phyloP scores from a whole-genome alignment of 441 rosid genomes.

The Euphorbia celastroides region DNA sequence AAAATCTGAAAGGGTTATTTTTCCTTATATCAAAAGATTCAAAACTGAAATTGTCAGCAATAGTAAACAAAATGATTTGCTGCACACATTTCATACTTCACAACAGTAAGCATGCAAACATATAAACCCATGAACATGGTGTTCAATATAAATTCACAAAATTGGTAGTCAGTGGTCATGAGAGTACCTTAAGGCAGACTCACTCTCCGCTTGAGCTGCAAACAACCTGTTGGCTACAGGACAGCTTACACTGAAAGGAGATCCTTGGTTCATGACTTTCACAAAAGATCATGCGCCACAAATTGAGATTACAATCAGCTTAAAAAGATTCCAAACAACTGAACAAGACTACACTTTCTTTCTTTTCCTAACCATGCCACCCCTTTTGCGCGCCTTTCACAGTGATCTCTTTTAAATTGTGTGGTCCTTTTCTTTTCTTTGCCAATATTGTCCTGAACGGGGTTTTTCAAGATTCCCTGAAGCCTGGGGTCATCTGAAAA shows the following conservation, averaged over 20 bases:
- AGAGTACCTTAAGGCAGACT: slow-evolving; percentile 1
- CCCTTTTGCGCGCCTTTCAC: slow-evolving; percentile 15
- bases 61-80: neutral
- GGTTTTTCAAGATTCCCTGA: slow-evolving; percentile 43
- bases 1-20: neutral
- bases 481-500: slow-evolving; percentile 68
- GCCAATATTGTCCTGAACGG: slow-evolving; percentile 15
- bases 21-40: neutral
- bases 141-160: neutral
- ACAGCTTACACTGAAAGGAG: slow-evolving; percentile 5
- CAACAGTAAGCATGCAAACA: neutral
- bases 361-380: slow-evolving; percentile 14
- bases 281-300: neutral
- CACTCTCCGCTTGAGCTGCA: neutral
- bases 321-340: neutral
- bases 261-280: neutral
- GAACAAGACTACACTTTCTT: slow-evolving; percentile 12
- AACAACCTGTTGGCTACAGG: neutral
- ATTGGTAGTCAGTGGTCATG: neutral
- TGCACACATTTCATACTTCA: neutral
- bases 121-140: neutral
- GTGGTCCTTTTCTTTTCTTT: slow-evolving; percentile 18
- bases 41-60: neutral
- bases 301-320: neutral
- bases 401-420: slow-evolving; percentile 23